A percentile compares a stretch with the other conserved stretches of the same genome.
Evolutionary conservation across 768 basidiomycete species (phyloP).

Genomic region (Hysterangium stoloniferum): DNA sequence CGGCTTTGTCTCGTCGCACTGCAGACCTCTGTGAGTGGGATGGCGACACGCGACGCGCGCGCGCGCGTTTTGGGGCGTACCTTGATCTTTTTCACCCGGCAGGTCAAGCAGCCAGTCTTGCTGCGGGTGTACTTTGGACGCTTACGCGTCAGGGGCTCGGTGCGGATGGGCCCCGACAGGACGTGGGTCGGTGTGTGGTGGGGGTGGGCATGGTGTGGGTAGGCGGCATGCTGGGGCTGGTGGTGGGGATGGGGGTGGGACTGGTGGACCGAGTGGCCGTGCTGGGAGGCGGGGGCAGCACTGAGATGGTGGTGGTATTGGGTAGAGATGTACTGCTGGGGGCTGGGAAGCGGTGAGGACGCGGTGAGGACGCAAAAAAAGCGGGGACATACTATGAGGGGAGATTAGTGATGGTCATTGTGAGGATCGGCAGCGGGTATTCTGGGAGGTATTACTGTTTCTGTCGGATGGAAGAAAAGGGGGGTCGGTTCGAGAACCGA

Average conservation of each 20-base stretch:
- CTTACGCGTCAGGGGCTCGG: constrained; percentile 56
- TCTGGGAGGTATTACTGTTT: background rate
- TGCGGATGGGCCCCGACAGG: constrained; percentile 39
- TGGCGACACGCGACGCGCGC: constrained; percentile 2
- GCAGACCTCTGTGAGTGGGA: constrained; percentile 6
- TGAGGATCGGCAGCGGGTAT: background rate
- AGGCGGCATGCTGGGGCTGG: constrained; percentile 6
- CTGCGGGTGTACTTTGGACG: constrained; percentile 91
- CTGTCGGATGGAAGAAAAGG: background rate
- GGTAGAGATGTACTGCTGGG: constrained; percentile 7
- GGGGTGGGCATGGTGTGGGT: constrained; percentile 18
- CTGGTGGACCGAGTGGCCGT: background rate
- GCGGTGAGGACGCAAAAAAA: background rate
- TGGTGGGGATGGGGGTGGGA: constrained; percentile 4
- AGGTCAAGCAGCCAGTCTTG: constrained; percentile 92
- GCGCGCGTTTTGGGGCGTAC: constrained; percentile 31
- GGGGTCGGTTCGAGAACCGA: constrained; percentile 1
- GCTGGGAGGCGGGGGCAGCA: background rate
- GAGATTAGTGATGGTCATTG: constrained; percentile 11
- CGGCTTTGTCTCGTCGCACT: constrained; percentile 92
- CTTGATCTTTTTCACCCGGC: constrained; percentile 93
- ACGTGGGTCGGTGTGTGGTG: constrained; percentile 36
- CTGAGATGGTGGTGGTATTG: constrained; percentile 9
- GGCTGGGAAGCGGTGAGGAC: constrained; percentile 10
- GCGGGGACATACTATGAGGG: constrained; percentile 10